phyloP scores from a whole-genome alignment of 768 basidiomycete genomes.

The Leccinum subgranulosum region DNA sequence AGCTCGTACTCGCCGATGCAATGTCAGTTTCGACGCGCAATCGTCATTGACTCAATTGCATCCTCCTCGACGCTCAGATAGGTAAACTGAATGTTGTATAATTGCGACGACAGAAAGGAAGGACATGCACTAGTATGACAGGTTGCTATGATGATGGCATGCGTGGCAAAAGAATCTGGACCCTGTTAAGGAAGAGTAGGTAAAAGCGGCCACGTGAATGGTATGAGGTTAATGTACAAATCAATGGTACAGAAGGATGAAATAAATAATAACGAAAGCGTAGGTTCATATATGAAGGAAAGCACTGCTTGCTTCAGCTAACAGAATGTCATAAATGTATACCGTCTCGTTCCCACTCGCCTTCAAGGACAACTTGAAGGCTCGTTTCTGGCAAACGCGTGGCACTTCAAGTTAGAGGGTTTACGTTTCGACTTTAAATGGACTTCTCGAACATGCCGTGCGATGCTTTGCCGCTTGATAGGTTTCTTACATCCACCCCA shows the following conservation, averaged over 20 bases:
- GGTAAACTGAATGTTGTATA: not conserved
- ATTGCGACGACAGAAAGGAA: not conserved
- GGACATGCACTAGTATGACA: not conserved
- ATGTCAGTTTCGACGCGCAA: no score
- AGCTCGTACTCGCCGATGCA: not conserved
- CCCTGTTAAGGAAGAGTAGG: not conserved
- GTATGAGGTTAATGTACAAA: no score
- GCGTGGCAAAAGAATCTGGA: not conserved
- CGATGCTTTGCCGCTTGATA: conserved; percentile 5
- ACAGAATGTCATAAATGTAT: not conserved
- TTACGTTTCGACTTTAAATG: conserved; percentile 14
- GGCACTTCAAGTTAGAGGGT: not conserved
- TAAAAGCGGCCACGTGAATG: not conserved
- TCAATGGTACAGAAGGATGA: not conserved
- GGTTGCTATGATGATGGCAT: not conserved
- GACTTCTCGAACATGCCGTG: conserved; percentile 15
- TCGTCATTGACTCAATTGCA: no score
- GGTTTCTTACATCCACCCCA: conserved; percentile 2
- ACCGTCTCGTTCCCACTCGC: not conserved
- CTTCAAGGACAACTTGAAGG: not conserved
- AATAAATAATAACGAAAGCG: not conserved
- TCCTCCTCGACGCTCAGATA: no score
- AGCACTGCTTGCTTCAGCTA: not conserved
- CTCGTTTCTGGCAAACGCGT: not conserved
- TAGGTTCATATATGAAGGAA: no score